Base-by-base conservation (phyloP, 805 yeast species). In the Huiozyma sinensis region DNA sequence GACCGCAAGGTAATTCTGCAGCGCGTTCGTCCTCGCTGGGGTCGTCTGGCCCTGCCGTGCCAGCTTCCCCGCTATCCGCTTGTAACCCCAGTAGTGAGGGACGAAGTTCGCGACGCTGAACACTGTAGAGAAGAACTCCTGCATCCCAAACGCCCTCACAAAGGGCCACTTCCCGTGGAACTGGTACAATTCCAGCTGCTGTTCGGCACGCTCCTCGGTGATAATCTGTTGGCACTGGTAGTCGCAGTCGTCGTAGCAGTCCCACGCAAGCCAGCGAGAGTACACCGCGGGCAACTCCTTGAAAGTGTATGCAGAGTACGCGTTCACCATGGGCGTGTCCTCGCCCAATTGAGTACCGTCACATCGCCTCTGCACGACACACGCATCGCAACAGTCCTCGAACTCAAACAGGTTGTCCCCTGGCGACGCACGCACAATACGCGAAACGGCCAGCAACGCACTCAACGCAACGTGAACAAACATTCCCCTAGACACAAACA, bases 141-240 rank as follows among this genome's bases (percentile, higher is more conserved):
- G 98, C 9, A 83, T 67, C 0, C 95, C 95, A n/a, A 72, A 63
- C 0, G 83, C 57, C 41, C 98, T 71, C 12, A 69, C 49, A 56
- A 92, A 92, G 2, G 97, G 97, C 98, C 98, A 92, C 66, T 92
- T 92, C 0, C 98, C 98, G 62, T 92, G 96, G 65, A 86, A 92
- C 61, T 92, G 98, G 36, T 72, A 72, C 0, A 86, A 66, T 44
- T 77, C 80, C 47, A 73, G 70, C n/a, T 71, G 69, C 2, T 63
- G 50, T 0, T 45, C 50, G 11, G 66, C 63, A 24, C 95, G 68
- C 34, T 73, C 66, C 1, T 57, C 55, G 0, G 95, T 88, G 38
- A 90, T 68, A 7, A 76, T 58, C 44, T 87, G 79, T 61, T 92
- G 97, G 61, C 98, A 92, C 53, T 79, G 83, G 62, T 92, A 92